Conservation (phyloP, 352 stramenopile genomes). For the Globisporangium apiculatum region DNA sequence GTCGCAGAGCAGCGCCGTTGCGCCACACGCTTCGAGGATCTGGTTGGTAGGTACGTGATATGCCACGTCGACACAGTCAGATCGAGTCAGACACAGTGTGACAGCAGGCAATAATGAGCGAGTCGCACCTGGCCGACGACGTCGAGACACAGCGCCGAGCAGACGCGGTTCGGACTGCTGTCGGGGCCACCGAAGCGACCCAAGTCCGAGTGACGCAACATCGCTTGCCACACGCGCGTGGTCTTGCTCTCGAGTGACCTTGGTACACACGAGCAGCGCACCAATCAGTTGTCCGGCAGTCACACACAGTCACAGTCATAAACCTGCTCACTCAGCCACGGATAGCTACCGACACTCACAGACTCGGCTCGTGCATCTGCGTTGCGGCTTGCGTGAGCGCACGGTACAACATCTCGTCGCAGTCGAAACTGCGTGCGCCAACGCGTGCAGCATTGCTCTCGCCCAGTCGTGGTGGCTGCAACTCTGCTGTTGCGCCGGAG, state of each 20-base stretch:
- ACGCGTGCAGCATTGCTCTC: background rate
- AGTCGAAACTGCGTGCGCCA: conserved; percentile 3
- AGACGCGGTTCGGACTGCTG: conserved; percentile 42
- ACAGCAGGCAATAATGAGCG: background rate
- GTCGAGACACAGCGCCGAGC: conserved; percentile 48
- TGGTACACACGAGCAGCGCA: background rate
- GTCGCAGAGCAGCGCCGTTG: conserved; percentile 28
- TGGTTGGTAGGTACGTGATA: background rate
- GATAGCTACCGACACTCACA: conserved; percentile 10
- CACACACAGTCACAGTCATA: background rate
- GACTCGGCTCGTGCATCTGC: conserved; percentile 15
- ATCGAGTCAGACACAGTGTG: background rate
- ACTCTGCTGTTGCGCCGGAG: background rate
- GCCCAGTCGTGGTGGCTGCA: background rate
- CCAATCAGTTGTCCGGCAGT: background rate
- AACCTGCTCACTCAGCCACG: no score
- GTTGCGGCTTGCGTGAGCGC: conserved; percentile 10
- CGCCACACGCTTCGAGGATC: conserved; percentile 27
- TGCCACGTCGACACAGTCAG: no score
- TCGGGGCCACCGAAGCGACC: conserved; percentile 31
- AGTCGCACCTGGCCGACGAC: conserved; percentile 24
- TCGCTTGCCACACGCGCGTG: conserved; percentile 41
- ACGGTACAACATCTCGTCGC: conserved; percentile 17
- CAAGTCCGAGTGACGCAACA: conserved; percentile 53
- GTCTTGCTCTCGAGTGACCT: conserved; percentile 42